Evolutionary conservation across 768 basidiomycete genomes (phyloP).

Genomic region (Clavulina sp.): DNA sequence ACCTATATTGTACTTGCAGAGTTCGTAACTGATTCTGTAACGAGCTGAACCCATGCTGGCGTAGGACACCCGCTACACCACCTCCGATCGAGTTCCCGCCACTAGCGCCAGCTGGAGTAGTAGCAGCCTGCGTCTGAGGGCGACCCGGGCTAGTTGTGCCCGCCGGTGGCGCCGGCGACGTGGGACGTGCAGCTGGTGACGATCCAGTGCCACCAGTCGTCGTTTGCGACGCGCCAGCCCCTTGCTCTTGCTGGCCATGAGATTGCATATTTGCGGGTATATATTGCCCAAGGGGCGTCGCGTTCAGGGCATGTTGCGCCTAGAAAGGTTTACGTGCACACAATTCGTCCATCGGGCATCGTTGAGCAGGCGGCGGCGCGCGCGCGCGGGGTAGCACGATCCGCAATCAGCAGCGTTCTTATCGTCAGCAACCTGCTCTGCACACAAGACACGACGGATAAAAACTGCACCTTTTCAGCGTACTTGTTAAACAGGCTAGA

Average conservation of each 20-base stretch:
- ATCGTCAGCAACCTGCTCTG: too few species aligned
- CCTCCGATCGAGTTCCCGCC: background rate
- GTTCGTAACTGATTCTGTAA: background rate
- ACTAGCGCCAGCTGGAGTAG: background rate
- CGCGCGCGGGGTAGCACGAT: too few species aligned
- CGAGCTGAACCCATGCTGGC: background rate
- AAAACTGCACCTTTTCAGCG: too few species aligned
- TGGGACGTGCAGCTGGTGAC: background rate
- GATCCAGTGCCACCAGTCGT: background rate
- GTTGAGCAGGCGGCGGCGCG: too few species aligned
- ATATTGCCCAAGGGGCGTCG: background rate
- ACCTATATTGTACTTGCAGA: slow-evolving; percentile 1
- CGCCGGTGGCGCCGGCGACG: background rate
- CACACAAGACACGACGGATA: too few species aligned
- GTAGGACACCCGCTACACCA: background rate
- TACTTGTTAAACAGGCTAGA: too few species aligned
- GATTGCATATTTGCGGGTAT: background rate
- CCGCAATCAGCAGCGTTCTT: too few species aligned
- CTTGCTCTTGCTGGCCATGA: background rate
- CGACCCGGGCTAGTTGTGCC: background rate
- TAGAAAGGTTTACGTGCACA: too few species aligned
- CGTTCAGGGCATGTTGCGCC: slow-evolving; percentile 1
- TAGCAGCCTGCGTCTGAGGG: background rate
- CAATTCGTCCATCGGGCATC: too few species aligned
- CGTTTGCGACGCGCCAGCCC: background rate